Evolutionary conservation across 805 yeast species (phyloP).

Genomic region (Ogataea trehalophila): DNA sequence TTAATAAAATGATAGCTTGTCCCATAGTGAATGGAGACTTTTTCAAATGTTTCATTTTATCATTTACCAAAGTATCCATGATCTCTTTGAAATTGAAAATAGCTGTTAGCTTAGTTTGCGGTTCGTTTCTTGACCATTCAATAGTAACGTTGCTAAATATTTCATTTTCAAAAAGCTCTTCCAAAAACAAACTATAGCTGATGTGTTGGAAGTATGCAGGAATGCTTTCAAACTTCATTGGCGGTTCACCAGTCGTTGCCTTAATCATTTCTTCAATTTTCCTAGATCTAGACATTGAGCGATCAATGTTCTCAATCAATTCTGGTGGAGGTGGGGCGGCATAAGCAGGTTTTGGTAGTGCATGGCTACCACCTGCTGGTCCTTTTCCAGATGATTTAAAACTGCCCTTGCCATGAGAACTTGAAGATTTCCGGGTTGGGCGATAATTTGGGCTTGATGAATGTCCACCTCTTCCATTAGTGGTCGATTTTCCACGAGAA

Average conservation of each 20-base stretch:
- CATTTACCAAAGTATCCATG: constrained; percentile 43
- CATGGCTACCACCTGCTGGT: not conserved
- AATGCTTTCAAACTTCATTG: constrained; percentile 39
- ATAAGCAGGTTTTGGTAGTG: not conserved
- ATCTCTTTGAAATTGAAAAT: constrained; percentile 42
- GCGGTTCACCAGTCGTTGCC: constrained; percentile 14
- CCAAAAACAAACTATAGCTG: constrained; percentile 58
- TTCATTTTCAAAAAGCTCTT: constrained; percentile 48
- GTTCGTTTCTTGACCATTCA: constrained; percentile 33
- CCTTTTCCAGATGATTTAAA: no score
- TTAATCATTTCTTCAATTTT: constrained; percentile 16
- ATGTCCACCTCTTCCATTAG: not conserved
- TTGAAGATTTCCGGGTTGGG: no score
- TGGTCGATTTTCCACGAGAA: not conserved
- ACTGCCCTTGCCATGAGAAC: no score
- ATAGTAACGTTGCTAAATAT: constrained; percentile 45
- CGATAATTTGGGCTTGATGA: not conserved
- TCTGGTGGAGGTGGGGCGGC: not conserved
- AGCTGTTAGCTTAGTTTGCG: constrained; percentile 35
- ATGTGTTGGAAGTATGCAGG: constrained; percentile 52
- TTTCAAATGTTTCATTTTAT: constrained; percentile 47
- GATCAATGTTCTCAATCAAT: not conserved
- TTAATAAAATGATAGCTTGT: constrained; percentile 52
- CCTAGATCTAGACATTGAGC: not conserved
- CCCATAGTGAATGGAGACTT: constrained; percentile 55